Evolutionary conservation across 345 rosid genomes (phyloP).

Genomic region (Eucalyptus curtisii): DNA sequence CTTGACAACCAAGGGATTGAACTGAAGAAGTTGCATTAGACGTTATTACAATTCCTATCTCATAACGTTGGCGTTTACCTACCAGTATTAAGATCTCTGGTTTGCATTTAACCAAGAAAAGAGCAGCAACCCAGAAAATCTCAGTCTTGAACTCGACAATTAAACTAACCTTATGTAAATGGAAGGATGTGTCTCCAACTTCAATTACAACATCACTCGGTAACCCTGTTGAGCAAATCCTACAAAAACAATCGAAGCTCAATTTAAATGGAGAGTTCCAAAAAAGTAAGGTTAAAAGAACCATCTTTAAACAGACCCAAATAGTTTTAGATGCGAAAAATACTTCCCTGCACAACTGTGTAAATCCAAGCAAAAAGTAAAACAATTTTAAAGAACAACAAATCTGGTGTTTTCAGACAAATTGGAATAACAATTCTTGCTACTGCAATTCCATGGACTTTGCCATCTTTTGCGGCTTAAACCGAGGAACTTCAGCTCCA

Average conservation of each 20-base stretch:
- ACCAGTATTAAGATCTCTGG: background rate
- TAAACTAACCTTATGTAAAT: constrained; percentile 64
- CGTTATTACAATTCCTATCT: background rate
- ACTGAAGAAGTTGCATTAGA: background rate
- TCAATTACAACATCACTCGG: constrained; percentile 67
- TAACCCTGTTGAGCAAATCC: constrained; percentile 73
- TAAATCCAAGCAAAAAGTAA: background rate
- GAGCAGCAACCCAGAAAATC: background rate
- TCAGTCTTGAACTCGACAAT: background rate
- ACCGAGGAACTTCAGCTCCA: background rate
- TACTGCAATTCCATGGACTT: background rate
- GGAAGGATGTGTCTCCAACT: constrained; percentile 60
- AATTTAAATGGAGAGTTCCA: background rate
- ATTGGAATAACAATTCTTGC: background rate
- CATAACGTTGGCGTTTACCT: background rate
- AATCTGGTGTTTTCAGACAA: background rate
- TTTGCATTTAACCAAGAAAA: background rate
- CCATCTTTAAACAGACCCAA: background rate
- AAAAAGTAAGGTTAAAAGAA: background rate
- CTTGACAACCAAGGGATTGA: background rate
- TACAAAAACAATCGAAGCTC: constrained; percentile 4
- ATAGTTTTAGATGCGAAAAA: background rate
- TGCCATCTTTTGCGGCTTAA: background rate
- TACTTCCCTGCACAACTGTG: background rate
- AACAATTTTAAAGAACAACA: background rate